Evolutionary conservation across 805 yeast genomes (phyloP).

Genomic region (Metschnikowia borealis): DNA sequence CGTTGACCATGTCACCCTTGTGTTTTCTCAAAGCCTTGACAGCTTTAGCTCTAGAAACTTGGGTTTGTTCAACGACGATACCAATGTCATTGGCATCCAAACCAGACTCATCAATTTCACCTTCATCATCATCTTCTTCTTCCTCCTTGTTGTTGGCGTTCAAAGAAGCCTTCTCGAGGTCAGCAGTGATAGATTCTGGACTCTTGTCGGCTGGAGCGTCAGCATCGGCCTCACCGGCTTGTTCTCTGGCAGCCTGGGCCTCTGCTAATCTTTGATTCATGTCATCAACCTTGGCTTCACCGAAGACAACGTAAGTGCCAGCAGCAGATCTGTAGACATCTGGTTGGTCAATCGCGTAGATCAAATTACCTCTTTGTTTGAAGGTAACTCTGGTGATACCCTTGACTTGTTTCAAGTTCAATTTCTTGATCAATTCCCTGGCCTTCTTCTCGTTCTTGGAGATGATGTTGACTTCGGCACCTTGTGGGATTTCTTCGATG

Average conservation of each 20-base stretch:
- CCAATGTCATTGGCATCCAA: slow-evolving; percentile 77
- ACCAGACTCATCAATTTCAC: slow-evolving; percentile 80
- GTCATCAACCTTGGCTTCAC: slow-evolving; percentile 97
- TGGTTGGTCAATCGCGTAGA: slow-evolving; percentile 86
- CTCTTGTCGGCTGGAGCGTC: slow-evolving; percentile 47
- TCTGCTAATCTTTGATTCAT: slow-evolving; percentile 81
- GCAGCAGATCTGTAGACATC: slow-evolving; percentile 92
- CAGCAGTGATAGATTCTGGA: slow-evolving; percentile 79
- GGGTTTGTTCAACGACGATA: slow-evolving; percentile 87
- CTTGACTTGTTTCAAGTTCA: slow-evolving; percentile 83
- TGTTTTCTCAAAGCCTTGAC: slow-evolving; percentile 84
- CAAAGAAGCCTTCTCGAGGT: slow-evolving; percentile 65
- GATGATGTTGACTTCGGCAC: slow-evolving; percentile 76
- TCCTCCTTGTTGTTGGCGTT: slow-evolving; percentile 40
- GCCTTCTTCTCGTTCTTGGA: slow-evolving; percentile 95
- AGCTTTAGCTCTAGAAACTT: slow-evolving; percentile 85
- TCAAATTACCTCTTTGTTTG: slow-evolving; percentile 87
- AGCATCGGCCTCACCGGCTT: slow-evolving; percentile 41
- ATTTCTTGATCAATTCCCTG: slow-evolving; percentile 80
- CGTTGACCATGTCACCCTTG: slow-evolving; percentile 92
- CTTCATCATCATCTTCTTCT: slow-evolving; percentile 61
- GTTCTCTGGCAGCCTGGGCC: slow-evolving; percentile 70
- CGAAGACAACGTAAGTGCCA: slow-evolving; percentile 94
- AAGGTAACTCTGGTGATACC: slow-evolving; percentile 95
- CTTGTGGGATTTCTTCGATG: slow-evolving; percentile 67